Base-by-base conservation (phyloP, 768 basidiomycete species). In the Rhodosporidiobolus odoratus region DNA sequence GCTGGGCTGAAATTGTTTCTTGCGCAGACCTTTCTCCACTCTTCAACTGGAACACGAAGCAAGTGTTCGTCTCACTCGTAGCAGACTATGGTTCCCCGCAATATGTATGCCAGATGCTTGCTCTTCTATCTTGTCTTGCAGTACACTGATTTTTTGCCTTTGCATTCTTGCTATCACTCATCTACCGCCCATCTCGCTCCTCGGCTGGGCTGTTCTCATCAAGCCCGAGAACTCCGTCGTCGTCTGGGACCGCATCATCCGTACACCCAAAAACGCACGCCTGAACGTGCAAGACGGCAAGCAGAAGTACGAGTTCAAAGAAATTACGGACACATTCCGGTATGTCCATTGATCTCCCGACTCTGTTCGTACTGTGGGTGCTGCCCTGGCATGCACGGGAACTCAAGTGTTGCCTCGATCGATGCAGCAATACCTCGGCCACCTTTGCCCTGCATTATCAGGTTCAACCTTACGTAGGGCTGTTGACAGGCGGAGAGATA, bases 31-130 rank as follows among this genome's bases (percentile, higher is more conserved):
- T 95, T 8, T 82, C 85, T 15, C 86, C 92, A 19, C 83, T 95
- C 38, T 95, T 93, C 81, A 82, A 93, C 80, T 95, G 92, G 92
- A 95, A 95, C 80, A 94, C 92, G n/a, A 95, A 95, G 80, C 92
- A 95, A 78, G 77, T 95, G 17, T 94, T 95, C 79, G 79, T 94
- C 19, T 92, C 90, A 77, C 84, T 95, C 41, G 85, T 87, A 75
- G 92, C 90, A 0, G 91, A 94, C 78, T 94, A 92, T 78, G 83
- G 83, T 41, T 89, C 87, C 64, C 79, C 83, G 0, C 81, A 88
- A 79, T 87, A 90, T 57, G 92, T 92, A 78, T 81, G 89, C 79
- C 27, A 30, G 25, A 37, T 25, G 47, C 30, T 8, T n/a, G 21
- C 56, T 30, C 34, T 47, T 50, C 38, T 47, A 32, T 40, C n/a